phyloP scores from a whole-genome alignment of 345 rosid species.

The Eucalyptus pauciflora region DNA sequence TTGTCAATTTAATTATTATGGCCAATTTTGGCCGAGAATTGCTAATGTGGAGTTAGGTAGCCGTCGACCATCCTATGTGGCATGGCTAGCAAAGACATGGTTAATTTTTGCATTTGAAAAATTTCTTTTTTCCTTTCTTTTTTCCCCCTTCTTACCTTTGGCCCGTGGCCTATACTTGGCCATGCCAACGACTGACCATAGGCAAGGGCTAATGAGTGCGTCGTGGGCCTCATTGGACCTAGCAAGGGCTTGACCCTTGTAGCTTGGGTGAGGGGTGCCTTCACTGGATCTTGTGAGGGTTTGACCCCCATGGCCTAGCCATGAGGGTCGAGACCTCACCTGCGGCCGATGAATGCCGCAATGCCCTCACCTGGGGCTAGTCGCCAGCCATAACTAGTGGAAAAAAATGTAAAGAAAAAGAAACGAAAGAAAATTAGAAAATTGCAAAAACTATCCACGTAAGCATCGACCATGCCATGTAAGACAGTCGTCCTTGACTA shows the following conservation, averaged over 20 bases:
- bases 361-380: neutral
- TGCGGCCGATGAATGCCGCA: rapidly evolving
- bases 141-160: neutral
- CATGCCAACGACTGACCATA: rapidly evolving
- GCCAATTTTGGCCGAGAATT: rapidly evolving
- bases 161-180: neutral
- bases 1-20: neutral
- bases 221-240: neutral
- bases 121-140: rapidly evolving
- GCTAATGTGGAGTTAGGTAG: rapidly evolving
- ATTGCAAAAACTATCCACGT: rapidly evolving
- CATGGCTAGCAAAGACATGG: neutral
- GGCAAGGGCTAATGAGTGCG: rapidly evolving
- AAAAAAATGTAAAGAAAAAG: too few species aligned
- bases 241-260: rapidly evolving
- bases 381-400: rapidly evolving
- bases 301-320: neutral
- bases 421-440: too few species aligned
- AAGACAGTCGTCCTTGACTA: rapidly evolving
- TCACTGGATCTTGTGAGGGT: neutral
- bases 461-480: too few species aligned
- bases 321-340: neutral
- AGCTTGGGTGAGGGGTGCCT: neutral
- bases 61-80: rapidly evolving
- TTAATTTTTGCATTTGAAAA: neutral